Evolutionary conservation across 1,139 yeast species (phyloP).

Genomic region (Geotrichum fermentans): DNA sequence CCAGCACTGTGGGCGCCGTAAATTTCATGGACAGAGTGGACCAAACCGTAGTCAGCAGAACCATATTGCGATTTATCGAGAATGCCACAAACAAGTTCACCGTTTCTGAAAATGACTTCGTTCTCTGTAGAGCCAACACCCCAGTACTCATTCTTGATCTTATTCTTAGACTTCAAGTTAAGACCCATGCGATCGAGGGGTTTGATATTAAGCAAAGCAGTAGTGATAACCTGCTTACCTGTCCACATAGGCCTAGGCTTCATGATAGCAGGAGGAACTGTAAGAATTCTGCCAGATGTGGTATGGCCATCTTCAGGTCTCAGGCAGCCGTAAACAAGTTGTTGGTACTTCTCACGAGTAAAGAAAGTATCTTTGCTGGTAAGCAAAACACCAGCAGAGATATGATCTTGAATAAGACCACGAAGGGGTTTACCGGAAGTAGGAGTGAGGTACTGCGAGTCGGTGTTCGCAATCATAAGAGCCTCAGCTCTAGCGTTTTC

Average conservation of each 20-base stretch:
- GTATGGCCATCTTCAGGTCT: conserved; percentile 99
- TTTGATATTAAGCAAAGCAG: conserved; percentile 76
- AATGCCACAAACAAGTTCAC: conserved; percentile 86
- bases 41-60: conserved; percentile 94
- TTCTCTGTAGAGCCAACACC: conserved; percentile 78
- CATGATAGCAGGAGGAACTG: conserved; percentile 83
- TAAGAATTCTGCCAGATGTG: conserved; percentile 56
- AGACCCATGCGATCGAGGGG: conserved; percentile 88
- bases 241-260: conserved; percentile 95
- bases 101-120: conserved; percentile 77
- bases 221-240: conserved; percentile 95
- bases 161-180: conserved; percentile 75
- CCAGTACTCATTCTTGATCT: conserved; percentile 95
- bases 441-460: conserved; percentile 94
- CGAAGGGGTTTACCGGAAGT: conserved; percentile 97
- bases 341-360: conserved; percentile 88
- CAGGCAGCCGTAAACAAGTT: conserved; percentile 85
- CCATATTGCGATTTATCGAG: conserved; percentile 98
- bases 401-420: conserved; percentile 98
- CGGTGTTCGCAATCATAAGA: conserved; percentile 87
- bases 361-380: conserved; percentile 89
- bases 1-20: conserved; percentile 93
- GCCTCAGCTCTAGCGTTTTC: conserved; percentile 98
- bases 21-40: conserved; percentile 92
- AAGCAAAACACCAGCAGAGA: conserved; percentile 98